These are phyloP conservation scores for Claviceps sp. DNA, from an alignment of 2,329 filamentous ascomycete species.

Conservation along the genomic window DNA sequence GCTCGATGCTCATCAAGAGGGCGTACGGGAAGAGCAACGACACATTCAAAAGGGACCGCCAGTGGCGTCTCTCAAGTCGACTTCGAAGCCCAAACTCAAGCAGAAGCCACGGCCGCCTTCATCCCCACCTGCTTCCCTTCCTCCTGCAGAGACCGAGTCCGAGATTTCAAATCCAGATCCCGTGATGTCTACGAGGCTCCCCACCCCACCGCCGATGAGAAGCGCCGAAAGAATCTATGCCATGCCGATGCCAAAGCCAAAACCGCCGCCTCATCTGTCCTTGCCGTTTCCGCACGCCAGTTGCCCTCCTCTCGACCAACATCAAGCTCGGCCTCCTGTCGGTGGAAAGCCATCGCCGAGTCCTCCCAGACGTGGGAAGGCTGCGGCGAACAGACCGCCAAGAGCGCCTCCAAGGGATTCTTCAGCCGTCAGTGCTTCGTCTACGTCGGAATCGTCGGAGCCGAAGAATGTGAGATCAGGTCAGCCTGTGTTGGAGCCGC, in stretches of 20 bases:
- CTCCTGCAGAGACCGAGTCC: background rate
- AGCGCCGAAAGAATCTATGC: slow-evolving; percentile 4
- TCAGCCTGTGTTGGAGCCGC: slow-evolving; percentile 17
- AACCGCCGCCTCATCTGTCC: slow-evolving; percentile 8
- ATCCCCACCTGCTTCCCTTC: background rate
- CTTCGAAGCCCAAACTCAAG: background rate
- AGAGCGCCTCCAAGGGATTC: slow-evolving; percentile 10
- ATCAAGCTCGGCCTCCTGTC: background rate
- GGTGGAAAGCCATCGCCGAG: background rate
- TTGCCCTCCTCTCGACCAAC: background rate
- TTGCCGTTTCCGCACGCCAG: background rate
- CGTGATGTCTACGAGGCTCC: background rate
- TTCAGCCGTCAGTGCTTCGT: slow-evolving; percentile 9
- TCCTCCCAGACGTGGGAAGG: background rate
- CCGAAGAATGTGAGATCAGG: slow-evolving; percentile 20
- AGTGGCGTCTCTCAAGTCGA: background rate
- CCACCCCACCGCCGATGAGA: background rate
- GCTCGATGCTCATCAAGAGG: background rate
- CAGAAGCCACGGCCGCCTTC: background rate
- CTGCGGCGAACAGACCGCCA: slow-evolving; percentile 9
- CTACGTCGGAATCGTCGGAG: slow-evolving; percentile 15
- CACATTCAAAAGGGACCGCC: background rate
- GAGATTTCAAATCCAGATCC: background rate
- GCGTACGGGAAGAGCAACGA: background rate
- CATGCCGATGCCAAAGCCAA: slow-evolving; percentile 9